Percentiles rank a stretch among this genome's conserved stretches.
Conservation (phyloP, 495 filamentous ascomycete species). For the Pyrenopolyporus hunteri region DNA sequence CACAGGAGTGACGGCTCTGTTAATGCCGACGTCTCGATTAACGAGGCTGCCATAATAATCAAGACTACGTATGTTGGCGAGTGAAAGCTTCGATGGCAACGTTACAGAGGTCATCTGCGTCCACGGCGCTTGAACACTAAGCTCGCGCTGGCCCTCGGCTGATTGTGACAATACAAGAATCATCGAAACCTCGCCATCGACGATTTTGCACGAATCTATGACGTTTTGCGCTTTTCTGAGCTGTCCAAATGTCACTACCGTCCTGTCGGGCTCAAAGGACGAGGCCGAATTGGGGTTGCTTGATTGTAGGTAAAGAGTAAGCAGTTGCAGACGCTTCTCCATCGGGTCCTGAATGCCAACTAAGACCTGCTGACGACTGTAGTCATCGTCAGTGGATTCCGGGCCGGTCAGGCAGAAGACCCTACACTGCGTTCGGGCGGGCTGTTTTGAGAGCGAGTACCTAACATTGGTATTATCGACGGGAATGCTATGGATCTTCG, state of each 20-base stretch:
- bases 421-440: slow-evolving; percentile 58
- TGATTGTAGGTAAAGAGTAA: slow-evolving; percentile 62
- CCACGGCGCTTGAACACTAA: slow-evolving; percentile 81
- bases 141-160: slow-evolving; percentile 63
- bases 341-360: slow-evolving; percentile 72
- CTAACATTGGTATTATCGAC: slow-evolving; percentile 66
- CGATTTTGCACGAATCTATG: slow-evolving; percentile 75
- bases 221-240: slow-evolving; percentile 63
- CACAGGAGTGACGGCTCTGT: slow-evolving; percentile 39
- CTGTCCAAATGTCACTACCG: slow-evolving; percentile 49
- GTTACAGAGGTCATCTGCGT: slow-evolving; percentile 63
- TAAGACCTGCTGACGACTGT: slow-evolving; percentile 59
- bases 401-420: slow-evolving; percentile 70
- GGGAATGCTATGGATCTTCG: slow-evolving; percentile 72
- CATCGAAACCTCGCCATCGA: slow-evolving; percentile 69
- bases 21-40: slow-evolving; percentile 36
- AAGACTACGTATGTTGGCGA: slow-evolving; percentile 47
- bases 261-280: slow-evolving; percentile 32
- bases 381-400: slow-evolving; percentile 57
- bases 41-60: slow-evolving; percentile 47
- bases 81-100: slow-evolving; percentile 51
- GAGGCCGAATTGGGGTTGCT: slow-evolving; percentile 24
- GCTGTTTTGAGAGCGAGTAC: slow-evolving; percentile 56
- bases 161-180: slow-evolving; percentile 73
- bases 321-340: slow-evolving; percentile 68